Evolutionary conservation across 2,329 filamentous ascomycete species (phyloP).

Genomic region (Alternaria sp.): DNA sequence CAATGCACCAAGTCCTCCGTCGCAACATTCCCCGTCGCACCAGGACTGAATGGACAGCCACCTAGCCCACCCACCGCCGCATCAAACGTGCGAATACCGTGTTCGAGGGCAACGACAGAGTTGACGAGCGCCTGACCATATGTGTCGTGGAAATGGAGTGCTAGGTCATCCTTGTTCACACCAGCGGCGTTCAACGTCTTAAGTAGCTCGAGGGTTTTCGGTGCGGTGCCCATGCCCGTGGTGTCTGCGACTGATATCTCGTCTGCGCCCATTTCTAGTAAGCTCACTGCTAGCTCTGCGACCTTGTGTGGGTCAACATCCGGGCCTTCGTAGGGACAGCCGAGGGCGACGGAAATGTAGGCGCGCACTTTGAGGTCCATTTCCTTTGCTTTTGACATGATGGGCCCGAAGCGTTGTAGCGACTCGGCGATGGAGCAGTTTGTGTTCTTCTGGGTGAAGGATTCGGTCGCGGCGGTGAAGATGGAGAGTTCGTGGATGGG

Average conservation of each 20-base stretch:
- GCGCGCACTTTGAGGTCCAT: constrained; percentile 73
- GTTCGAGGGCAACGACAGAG: constrained; percentile 75
- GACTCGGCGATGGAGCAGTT: constrained; percentile 81
- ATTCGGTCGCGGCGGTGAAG: constrained; percentile 82
- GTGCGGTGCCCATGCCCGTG: constrained; percentile 87
- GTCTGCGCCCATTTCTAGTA: constrained; percentile 87
- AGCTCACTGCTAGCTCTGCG: constrained; percentile 64
- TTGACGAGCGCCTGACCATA: constrained; percentile 88
- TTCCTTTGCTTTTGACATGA: constrained; percentile 72
- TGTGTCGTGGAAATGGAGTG: constrained; percentile 89
- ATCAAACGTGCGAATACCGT: constrained; percentile 81
- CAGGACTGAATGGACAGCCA: constrained; percentile 84
- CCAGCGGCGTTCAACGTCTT: constrained; percentile 70
- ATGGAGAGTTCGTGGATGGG: constrained; percentile 70
- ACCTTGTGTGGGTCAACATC: constrained; percentile 66
- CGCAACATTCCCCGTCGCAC: constrained; percentile 84
- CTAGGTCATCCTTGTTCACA: constrained; percentile 72
- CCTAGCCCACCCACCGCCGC: constrained; percentile 80
- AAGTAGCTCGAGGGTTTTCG: constrained; percentile 69
- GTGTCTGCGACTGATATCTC: constrained; percentile 92
- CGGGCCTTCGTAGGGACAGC: constrained; percentile 76
- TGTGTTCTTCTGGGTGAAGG: constrained; percentile 80
- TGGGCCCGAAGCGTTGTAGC: constrained; percentile 70
- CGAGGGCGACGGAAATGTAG: constrained; percentile 75
- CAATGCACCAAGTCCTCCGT: constrained; percentile 84